A percentile compares a stretch with the other conserved stretches of the same genome.
These are phyloP conservation scores for Populus simonii DNA, from an alignment of 345 rosid genomes.

Conservation along the genomic window DNA sequence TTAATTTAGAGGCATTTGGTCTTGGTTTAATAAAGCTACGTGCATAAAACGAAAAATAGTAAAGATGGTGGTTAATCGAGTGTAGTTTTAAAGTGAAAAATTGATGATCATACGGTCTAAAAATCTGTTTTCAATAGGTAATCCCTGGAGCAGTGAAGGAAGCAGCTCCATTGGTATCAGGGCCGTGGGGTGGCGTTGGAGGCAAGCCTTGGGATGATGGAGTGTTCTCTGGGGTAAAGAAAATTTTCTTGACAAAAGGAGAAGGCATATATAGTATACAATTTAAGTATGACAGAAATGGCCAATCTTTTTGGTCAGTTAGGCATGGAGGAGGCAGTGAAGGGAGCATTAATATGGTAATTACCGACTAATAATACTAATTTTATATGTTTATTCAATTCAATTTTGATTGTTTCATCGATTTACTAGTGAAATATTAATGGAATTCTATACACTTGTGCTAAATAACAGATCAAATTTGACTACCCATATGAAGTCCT, in stretches of 20 bases:
- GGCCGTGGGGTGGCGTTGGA: constrained; percentile 30
- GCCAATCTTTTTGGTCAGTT: constrained; percentile 22
- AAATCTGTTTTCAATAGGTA: neutral
- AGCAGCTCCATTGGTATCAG: constrained; percentile 8
- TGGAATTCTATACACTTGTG: neutral
- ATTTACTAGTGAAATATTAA: neutral
- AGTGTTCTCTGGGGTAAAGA: constrained; percentile 13
- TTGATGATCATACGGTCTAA: neutral
- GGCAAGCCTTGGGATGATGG: constrained; percentile 29
- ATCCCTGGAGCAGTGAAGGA: constrained; percentile 10
- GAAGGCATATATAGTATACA: constrained; percentile 22
- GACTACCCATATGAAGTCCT: constrained; percentile 22
- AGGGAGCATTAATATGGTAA: constrained; percentile 13
- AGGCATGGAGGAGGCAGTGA: constrained; percentile 29
- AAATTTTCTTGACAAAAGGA: constrained; percentile 18
- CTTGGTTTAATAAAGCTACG: neutral
- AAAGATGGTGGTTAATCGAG: no score
- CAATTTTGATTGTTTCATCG: neutral
- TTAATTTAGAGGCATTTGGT: neutral
- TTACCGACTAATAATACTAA: neutral
- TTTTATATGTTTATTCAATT: neutral
- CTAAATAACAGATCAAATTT: constrained; percentile 17
- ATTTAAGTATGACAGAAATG: constrained; percentile 26
- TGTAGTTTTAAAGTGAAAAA: no score
- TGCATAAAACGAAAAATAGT: neutral